Evolutionary conservation across 306 rosid species (phyloP), one percentile per base, ranked within the genome.

Genomic region (Quercus mongolica): DNA sequence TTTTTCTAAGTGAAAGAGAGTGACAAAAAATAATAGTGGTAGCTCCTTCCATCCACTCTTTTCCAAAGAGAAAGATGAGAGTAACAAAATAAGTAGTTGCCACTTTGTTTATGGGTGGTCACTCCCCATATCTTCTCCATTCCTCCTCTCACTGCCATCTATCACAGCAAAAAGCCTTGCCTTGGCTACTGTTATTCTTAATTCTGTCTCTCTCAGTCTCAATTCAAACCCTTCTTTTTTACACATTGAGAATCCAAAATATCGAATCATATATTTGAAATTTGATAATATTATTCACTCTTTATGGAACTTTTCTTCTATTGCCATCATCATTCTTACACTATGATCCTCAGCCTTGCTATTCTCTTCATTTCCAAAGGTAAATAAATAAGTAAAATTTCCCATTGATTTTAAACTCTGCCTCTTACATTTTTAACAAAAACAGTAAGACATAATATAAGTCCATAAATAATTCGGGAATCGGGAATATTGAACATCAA

Each of bases 281-380:
- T 41, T 41, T 41, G 46, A 8, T 41, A 41, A 8, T 41, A 41
- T 41, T 41, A 41, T 2, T 41, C 46, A 41, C 46, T 61, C 25
- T 26, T 1, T 3, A 92, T 89, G 96, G 78, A 59, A 41, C 64
- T 74, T 59, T 72, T 76, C 57, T 55, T 80, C 2, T 19, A 30
- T 35, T 69, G 56, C 78, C 69, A 13, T 41, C 83, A 67, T 56
- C 51, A 74, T 56, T 56, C 74, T 77, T 35, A 14, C 72, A 57
- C 76, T 14, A 5, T 69, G 33, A 5, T 88, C 49, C 67, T 81
- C 3, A 11, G 69, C 23, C 74, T 92, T 65, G 0, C 82, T 54
- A 56, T 85, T 44, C 57, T 89, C 17, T 61, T 89, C 69, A 3
- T 79, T 74, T 78, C 73, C 74, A 35, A 44, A 87, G 97, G 97